Percentiles rank a stretch among this genome's conserved stretches.
Conservation (phyloP, 2,329 filamentous ascomycete genomes). For the Emydomyces testavorans region DNA sequence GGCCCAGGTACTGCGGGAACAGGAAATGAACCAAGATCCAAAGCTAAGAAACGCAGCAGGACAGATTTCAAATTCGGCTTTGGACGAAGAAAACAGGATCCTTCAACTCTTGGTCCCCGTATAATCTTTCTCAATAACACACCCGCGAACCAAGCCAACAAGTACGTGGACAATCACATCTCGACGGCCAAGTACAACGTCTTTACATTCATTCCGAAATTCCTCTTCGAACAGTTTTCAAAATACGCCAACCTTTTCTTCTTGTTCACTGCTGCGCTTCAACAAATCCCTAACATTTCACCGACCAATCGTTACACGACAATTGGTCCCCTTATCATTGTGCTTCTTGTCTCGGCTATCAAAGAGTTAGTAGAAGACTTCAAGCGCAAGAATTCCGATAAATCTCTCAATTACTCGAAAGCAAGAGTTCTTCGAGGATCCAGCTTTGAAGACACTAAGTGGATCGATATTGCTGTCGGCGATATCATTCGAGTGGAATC, state of each 20-base stretch:
- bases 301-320: constrained; percentile 95
- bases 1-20: constrained; percentile 34
- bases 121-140: constrained; percentile 95
- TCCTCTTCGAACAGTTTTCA: constrained; percentile 95
- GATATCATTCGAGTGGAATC: constrained; percentile 89
- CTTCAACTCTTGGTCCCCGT: constrained; percentile 78
- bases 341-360: constrained; percentile 83
- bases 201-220: constrained; percentile 88
- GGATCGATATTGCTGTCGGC: constrained; percentile 86
- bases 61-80: constrained; percentile 88
- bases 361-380: constrained; percentile 94
- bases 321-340: constrained; percentile 82
- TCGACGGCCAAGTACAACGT: constrained; percentile 97
- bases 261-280: constrained; percentile 86
- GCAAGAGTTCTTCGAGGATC: constrained; percentile 73
- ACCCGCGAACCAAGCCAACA: constrained; percentile 76
- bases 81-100: constrained; percentile 71
- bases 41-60: constrained; percentile 50
- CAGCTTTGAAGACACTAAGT: constrained; percentile 73
- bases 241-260: constrained; percentile 99
- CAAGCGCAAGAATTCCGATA: constrained; percentile 76
- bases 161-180: constrained; percentile 92
- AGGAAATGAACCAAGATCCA: constrained; percentile 34
- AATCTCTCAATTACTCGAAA: constrained; percentile 74
- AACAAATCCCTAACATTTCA: constrained; percentile 90